phyloP scores from a whole-genome alignment of 495 filamentous ascomycete species.

The Aspergillus steynii region DNA sequence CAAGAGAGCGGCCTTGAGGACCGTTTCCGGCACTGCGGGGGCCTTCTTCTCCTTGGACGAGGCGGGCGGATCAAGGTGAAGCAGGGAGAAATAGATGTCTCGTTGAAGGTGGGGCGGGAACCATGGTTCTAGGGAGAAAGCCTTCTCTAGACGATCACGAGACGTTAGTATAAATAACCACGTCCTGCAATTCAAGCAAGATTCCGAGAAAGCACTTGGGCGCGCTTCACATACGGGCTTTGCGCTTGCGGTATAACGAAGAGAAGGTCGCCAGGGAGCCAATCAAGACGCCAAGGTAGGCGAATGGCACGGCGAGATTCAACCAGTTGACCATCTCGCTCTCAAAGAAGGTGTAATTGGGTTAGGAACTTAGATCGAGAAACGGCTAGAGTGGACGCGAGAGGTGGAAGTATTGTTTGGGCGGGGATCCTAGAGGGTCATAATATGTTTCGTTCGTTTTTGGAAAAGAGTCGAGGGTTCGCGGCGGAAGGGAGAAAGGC shows the following conservation, averaged over 20 bases:
- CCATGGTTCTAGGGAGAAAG: conserved; percentile 85
- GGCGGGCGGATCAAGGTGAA: conserved; percentile 74
- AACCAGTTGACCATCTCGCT: conserved; percentile 70
- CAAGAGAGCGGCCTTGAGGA: conserved; percentile 87
- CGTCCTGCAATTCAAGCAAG: neutral
- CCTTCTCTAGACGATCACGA: conserved; percentile 54
- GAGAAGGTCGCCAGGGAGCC: conserved; percentile 91
- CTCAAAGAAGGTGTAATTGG: neutral
- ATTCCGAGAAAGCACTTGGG: neutral
- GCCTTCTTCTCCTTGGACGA: conserved; percentile 64
- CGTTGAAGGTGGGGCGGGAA: conserved; percentile 86
- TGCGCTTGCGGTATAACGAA: conserved; percentile 87
- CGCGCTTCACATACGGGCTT: conserved; percentile 65
- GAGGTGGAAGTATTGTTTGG: conserved; percentile 1
- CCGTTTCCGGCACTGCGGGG: conserved; percentile 75
- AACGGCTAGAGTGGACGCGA: neutral
- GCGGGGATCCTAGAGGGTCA: conserved; percentile 7
- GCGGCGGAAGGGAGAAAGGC: neutral
- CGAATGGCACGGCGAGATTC: conserved; percentile 75
- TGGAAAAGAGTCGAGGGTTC: neutral
- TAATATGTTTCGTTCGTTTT: neutral
- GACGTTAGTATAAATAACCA: neutral
- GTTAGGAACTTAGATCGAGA: neutral
- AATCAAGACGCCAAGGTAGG: conserved; percentile 82
- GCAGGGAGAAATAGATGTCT: conserved; percentile 89